Conservation (phyloP, 1,284 basidiomycete genomes). For the Ganoderma sp. region DNA sequence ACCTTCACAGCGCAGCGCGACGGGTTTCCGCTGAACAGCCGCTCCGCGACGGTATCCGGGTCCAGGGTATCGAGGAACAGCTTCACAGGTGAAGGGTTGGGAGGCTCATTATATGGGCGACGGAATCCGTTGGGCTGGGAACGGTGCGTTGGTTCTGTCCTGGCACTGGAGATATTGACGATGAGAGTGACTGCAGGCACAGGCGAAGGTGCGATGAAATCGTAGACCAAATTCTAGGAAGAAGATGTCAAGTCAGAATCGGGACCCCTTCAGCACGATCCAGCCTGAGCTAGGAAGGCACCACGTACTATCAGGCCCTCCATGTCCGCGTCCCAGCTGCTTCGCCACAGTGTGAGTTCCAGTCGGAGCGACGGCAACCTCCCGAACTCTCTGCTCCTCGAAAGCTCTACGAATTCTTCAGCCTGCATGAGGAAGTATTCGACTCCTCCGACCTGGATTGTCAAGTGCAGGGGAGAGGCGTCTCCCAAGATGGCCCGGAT, state of each 20-base stretch:
- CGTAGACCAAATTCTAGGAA: not conserved
- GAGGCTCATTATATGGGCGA: too few relatives aligned
- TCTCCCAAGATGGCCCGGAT: not conserved
- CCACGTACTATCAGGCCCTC: not conserved
- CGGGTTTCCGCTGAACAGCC: not conserved
- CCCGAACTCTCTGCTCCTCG: not conserved
- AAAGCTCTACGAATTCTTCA: not conserved
- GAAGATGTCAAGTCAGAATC: not conserved
- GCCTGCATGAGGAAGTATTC: not conserved
- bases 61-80: not conserved
- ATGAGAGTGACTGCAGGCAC: not conserved
- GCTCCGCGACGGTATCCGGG: not conserved
- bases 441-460: not conserved
- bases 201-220: not conserved
- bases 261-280: not conserved
- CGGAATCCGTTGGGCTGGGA: too few relatives aligned
- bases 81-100: too few relatives aligned
- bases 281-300: not conserved
- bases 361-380: not conserved
- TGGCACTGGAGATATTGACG: not conserved
- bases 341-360: not conserved
- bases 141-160: not conserved
- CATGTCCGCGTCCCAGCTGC: not conserved
- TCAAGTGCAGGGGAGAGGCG: not conserved
- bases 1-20: not conserved